Evolutionary conservation across 2,329 filamentous ascomycete species (phyloP).

Genomic region (Delphinella strobiligena): DNA sequence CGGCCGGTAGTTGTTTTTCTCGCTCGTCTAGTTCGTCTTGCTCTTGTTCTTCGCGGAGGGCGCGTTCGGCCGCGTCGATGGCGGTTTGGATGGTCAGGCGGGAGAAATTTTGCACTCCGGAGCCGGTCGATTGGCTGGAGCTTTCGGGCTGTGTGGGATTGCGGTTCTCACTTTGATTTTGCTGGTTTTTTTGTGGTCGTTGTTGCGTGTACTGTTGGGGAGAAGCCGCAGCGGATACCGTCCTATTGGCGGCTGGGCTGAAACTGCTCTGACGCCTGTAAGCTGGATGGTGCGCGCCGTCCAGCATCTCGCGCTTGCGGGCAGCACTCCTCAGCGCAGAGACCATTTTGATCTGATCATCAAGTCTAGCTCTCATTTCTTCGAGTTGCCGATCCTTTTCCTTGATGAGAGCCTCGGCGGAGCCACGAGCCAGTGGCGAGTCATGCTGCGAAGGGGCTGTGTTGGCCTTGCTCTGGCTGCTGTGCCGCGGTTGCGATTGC

Average conservation of each 20-base stretch:
- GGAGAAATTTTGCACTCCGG: slow-evolving; percentile 10
- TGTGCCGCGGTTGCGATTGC: slow-evolving; percentile 80
- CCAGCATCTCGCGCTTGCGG: slow-evolving; percentile 61
- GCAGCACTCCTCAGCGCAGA: slow-evolving; percentile 73
- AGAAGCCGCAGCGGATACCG: no score
- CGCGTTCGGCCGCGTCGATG: no score
- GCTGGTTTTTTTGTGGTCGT: no score
- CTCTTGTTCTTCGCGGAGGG: no score
- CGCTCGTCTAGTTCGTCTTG: no score
- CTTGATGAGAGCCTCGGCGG: slow-evolving; percentile 45
- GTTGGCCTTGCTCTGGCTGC: slow-evolving; percentile 79
- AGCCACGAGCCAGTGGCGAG: slow-evolving; percentile 3
- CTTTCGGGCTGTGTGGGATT: no score
- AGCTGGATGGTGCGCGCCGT: slow-evolving; percentile 9
- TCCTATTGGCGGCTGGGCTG: no score
- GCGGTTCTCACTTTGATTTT: no score
- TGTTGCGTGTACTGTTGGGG: no score
- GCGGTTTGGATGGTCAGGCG: no score
- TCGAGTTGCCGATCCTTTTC: slow-evolving; percentile 91
- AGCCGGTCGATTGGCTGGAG: background rate
- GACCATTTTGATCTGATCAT: slow-evolving; percentile 94
- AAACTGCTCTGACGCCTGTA: background rate
- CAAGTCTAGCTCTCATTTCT: slow-evolving; percentile 74
- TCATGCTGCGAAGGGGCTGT: slow-evolving; percentile 43
- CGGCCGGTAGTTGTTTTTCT: no score